phyloP scores from a whole-genome alignment of 495 filamentous ascomycete species.

The Sphaerosporella brunnea region DNA sequence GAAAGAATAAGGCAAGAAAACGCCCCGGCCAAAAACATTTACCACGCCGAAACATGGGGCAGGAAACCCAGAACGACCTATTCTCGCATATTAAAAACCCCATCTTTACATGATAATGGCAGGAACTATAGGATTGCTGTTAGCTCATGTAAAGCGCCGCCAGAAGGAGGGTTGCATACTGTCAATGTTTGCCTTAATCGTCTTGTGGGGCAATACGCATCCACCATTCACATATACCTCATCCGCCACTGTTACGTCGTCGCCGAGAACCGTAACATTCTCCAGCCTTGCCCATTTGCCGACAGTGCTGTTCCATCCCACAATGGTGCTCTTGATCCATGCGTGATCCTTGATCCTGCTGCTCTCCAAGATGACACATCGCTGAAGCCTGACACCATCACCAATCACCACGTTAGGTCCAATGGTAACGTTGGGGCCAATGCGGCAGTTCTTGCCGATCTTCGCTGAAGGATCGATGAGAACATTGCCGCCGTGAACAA shows the following conservation, averaged over 20 bases:
- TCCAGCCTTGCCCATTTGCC: constrained; percentile 92
- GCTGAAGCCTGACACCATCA: constrained; percentile 86
- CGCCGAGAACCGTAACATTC: constrained; percentile 91
- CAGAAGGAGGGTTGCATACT: constrained; percentile 33
- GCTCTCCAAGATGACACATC: constrained; percentile 74
- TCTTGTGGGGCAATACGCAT: constrained; percentile 92
- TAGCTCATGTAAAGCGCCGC: not conserved
- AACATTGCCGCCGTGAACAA: constrained; percentile 88
- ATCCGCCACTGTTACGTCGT: constrained; percentile 97
- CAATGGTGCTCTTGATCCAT: constrained; percentile 98
- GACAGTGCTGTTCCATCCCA: constrained; percentile 95
- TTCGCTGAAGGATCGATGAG: constrained; percentile 88
- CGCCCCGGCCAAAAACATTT: not conserved
- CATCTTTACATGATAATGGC: constrained; percentile 80
- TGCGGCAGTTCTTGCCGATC: constrained; percentile 96
- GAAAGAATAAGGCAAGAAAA: not conserved
- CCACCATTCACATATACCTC: constrained; percentile 99
- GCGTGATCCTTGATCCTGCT: constrained; percentile 97
- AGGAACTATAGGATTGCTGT: constrained; percentile 35
- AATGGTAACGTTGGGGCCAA: constrained; percentile 94
- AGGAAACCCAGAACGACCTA: too few species aligned
- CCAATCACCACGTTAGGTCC: constrained; percentile 88
- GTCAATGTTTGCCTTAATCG: constrained; percentile 96
- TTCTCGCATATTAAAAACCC: too few species aligned
- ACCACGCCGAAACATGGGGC: not conserved